Evolutionary conservation across 2,329 filamentous ascomycete genomes (phyloP).

Genomic region (Thermoascus crustaceus): DNA sequence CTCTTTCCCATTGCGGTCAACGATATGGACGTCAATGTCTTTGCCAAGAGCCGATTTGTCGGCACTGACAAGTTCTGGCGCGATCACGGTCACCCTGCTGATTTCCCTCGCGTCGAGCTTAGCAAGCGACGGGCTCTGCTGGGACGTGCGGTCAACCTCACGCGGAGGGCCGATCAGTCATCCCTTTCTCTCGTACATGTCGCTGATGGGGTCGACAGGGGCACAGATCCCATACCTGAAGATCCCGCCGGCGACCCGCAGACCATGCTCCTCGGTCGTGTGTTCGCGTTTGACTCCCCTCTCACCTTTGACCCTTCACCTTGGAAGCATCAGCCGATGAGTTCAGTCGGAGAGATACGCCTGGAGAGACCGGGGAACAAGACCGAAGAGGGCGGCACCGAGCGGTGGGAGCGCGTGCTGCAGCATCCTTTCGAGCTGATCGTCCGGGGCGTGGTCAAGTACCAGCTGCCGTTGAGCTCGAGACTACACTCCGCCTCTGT

Average conservation of each 20-base stretch:
- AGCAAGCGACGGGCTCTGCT: slow-evolving; percentile 27
- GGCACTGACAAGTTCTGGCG: slow-evolving; percentile 48
- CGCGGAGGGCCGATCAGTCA: slow-evolving; percentile 14
- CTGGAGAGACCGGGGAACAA: slow-evolving; percentile 77
- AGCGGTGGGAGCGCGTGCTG: slow-evolving; percentile 83
- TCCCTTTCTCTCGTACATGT: slow-evolving; percentile 10
- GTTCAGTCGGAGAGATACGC: slow-evolving; percentile 74
- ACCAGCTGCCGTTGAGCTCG: slow-evolving; percentile 56
- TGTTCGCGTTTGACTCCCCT: slow-evolving; percentile 78
- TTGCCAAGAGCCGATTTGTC: slow-evolving; percentile 86
- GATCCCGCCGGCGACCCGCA: slow-evolving; percentile 53
- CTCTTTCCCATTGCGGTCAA: slow-evolving; percentile 79
- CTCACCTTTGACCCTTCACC: slow-evolving; percentile 85
- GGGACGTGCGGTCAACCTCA: slow-evolving; percentile 20
- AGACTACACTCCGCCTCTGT: slow-evolving; percentile 44
- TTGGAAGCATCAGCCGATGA: slow-evolving; percentile 63
- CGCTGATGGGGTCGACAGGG: slow-evolving; percentile 42
- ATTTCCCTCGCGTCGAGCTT: slow-evolving; percentile 24
- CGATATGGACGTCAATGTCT: slow-evolving; percentile 82
- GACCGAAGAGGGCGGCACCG: slow-evolving; percentile 70
- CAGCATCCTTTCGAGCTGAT: slow-evolving; percentile 91
- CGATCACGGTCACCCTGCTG: slow-evolving; percentile 19
- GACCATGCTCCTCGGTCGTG: slow-evolving; percentile 86
- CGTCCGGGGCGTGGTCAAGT: slow-evolving; percentile 82
- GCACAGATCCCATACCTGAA: slow-evolving; percentile 55